Percentiles rank a stretch among this genome's conserved stretches.
These are phyloP conservation scores for Graphilbum fragrans DNA, from an alignment of 2,329 filamentous ascomycete genomes.

Conservation along the genomic window DNA sequence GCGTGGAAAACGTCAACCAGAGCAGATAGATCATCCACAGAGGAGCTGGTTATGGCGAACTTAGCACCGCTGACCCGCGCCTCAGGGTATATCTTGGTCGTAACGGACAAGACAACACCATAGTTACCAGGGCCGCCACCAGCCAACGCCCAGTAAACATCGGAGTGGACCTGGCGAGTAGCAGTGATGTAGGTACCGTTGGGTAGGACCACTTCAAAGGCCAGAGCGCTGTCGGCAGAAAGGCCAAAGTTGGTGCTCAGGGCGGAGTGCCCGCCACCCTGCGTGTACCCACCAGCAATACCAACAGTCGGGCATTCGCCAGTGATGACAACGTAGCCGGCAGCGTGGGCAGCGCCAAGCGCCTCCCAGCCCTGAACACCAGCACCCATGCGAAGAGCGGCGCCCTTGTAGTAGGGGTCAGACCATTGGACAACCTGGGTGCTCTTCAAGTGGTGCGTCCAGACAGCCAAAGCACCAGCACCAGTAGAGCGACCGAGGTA, in stretches of 20 bases:
- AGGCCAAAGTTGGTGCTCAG: constrained; percentile 30
- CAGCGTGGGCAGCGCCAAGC: constrained; percentile 28
- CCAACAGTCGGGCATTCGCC: constrained; percentile 29
- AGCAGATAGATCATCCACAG: constrained; percentile 27
- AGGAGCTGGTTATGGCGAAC: constrained; percentile 24
- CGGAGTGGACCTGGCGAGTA: constrained; percentile 25
- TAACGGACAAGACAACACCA: constrained; percentile 34
- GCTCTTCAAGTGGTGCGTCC: constrained; percentile 30
- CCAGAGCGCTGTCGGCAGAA: constrained; percentile 30
- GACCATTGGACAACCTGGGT: neutral
- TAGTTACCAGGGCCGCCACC: constrained; percentile 41
- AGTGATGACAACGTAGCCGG: neutral
- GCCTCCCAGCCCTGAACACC: constrained; percentile 37
- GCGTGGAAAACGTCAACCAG: constrained; percentile 35
- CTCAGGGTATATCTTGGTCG: constrained; percentile 21
- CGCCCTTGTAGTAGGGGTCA: constrained; percentile 1
- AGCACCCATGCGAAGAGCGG: constrained; percentile 28
- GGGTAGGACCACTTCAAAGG: constrained; percentile 26
- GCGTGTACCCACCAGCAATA: constrained; percentile 46
- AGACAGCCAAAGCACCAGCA: constrained; percentile 43
- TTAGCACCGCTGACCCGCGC: constrained; percentile 25
- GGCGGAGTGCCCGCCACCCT: constrained; percentile 44
- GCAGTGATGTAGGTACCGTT: constrained; percentile 21
- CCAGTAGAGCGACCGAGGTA: constrained; percentile 49
- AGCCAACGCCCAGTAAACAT: constrained; percentile 44